These are phyloP conservation scores for Trichosporon sp. DNA, from an alignment of 1,284 basidiomycete genomes.

Conservation along the genomic window DNA sequence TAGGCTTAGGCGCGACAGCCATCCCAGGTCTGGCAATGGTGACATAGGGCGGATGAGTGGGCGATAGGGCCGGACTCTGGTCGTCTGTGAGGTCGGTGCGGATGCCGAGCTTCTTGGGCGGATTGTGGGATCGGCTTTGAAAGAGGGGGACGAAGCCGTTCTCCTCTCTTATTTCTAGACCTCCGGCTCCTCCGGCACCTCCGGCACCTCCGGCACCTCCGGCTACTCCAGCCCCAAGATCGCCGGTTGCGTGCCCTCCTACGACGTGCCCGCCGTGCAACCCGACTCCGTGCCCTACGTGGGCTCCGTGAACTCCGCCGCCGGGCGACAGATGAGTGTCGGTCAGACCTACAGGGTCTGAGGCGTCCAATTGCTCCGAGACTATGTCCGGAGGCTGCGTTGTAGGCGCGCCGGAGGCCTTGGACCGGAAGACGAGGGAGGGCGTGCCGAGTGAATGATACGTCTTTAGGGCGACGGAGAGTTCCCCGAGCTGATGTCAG, in stretches of 20 bases:
- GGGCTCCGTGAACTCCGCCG: no score
- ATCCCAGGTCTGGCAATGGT: neutral
- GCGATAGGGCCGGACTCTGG: neutral
- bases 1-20: neutral
- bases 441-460: constrained; percentile 20
- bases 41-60: constrained; percentile 1
- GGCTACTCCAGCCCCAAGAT: no score
- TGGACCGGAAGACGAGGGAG: constrained; percentile 10
- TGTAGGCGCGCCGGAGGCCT: neutral
- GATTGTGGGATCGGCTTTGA: neutral
- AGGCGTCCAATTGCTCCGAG: no score
- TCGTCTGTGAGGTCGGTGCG: neutral
- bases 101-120: neutral
- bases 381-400: no score
- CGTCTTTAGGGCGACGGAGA: constrained; percentile 9
- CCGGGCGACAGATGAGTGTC: no score
- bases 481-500: constrained; percentile 16
- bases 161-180: no score
- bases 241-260: no score
- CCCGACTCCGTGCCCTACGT: no score
- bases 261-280: no score
- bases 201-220: no score
- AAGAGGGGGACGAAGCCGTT: neutral
- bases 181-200: no score
- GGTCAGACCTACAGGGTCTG: no score